Percentiles rank a stretch among this genome's conserved stretches.
phyloP scores from a whole-genome alignment of 257 asterid species.

The Capsicum chinense region DNA sequence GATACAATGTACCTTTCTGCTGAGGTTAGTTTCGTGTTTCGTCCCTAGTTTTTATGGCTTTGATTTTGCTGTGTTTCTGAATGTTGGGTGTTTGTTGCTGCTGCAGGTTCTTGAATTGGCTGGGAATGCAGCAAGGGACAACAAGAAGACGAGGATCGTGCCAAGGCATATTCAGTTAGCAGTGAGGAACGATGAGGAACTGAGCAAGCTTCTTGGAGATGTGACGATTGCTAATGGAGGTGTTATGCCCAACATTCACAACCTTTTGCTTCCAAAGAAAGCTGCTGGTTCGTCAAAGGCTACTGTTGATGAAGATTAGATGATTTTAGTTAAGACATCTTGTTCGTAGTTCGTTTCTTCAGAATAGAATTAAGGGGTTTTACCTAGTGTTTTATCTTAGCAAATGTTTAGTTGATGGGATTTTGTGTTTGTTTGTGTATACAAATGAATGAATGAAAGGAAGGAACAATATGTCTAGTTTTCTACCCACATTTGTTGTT shows the following conservation, averaged over 20 bases:
- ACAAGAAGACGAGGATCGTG: constrained; percentile 32
- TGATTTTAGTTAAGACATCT: no score
- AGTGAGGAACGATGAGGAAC: constrained; percentile 32
- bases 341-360: not conserved
- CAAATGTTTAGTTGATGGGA: not conserved
- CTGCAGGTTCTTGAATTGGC: constrained; percentile 34
- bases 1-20: no score
- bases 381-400: not conserved
- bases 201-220: constrained; percentile 35
- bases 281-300: constrained; percentile 25
- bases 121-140: constrained; percentile 37
- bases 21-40: no score
- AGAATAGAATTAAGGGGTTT: not conserved
- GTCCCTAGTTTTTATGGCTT: no score
- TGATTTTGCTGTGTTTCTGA: not conserved
- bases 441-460: constrained; percentile 29
- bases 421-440: constrained; percentile 36
- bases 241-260: constrained; percentile 38
- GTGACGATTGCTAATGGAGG: constrained; percentile 35
- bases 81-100: not conserved
- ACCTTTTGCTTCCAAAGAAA: constrained; percentile 36
- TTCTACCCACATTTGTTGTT: not conserved
- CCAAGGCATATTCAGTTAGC: constrained; percentile 37
- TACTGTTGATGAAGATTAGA: constrained; percentile 30
- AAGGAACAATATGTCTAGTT: not conserved